These are phyloP conservation scores for Stygiomarasmius scandens DNA, from an alignment of 1,284 basidiomycete genomes.

Conservation along the genomic window DNA sequence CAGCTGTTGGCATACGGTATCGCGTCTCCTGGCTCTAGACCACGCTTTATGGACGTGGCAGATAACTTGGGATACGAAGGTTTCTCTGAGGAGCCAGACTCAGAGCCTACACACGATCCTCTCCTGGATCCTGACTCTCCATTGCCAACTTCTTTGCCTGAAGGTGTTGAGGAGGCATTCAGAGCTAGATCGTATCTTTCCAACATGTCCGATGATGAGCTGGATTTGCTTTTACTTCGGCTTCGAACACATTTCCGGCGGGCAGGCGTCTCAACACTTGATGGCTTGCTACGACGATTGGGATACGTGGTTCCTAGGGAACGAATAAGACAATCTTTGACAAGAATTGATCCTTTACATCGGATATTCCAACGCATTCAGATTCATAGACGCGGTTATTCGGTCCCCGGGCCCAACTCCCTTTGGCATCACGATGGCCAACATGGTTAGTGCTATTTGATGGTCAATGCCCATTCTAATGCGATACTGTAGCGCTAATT, in stretches of 20 bases:
- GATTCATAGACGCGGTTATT: constrained; percentile 24
- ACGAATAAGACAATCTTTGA: constrained; percentile 18
- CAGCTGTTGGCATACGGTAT: constrained; percentile 24
- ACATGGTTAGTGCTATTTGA: constrained; percentile 25
- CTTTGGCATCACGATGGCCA: constrained; percentile 38
- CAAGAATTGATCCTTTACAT: constrained; percentile 21
- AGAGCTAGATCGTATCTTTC: constrained; percentile 10
- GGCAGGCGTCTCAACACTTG: constrained; percentile 28
- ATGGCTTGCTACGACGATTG: constrained; percentile 27
- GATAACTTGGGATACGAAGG: no score
- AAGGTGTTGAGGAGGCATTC: no score
- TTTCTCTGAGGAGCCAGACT: no score
- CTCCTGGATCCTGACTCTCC: no score
- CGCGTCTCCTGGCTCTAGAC: constrained; percentile 8
- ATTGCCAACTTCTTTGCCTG: no score
- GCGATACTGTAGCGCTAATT: constrained; percentile 28
- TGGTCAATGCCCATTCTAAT: not conserved
- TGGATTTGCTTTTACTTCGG: constrained; percentile 27
- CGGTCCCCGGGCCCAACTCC: constrained; percentile 33
- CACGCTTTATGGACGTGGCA: not conserved
- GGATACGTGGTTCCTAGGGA: constrained; percentile 28
- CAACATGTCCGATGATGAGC: constrained; percentile 26
- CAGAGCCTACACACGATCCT: no score
- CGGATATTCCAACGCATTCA: not conserved
- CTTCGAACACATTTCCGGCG: constrained; percentile 29